Conservation (phyloP, 2,329 filamentous ascomycete genomes). For the Ramichloridium luteum region DNA sequence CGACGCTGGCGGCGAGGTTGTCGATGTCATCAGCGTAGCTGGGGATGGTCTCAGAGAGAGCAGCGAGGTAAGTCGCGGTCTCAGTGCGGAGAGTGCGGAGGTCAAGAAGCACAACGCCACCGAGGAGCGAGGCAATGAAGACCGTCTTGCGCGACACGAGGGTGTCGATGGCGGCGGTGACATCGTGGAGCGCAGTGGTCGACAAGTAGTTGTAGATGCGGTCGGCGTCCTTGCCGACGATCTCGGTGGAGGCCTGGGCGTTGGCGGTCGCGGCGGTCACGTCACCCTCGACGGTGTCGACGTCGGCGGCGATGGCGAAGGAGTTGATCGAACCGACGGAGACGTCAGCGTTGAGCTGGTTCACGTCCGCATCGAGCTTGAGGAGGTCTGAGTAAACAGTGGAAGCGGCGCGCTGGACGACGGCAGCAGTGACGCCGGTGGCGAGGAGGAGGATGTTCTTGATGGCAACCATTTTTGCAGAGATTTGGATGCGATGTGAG, state of each 20-base stretch:
- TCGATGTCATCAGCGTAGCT: not conserved
- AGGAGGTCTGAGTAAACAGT: not conserved
- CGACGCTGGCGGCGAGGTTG: not conserved
- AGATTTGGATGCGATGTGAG: no score
- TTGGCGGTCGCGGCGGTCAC: not conserved
- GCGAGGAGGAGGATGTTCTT: slow-evolving; percentile 1
- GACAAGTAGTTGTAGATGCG: not conserved
- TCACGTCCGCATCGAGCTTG: not conserved
- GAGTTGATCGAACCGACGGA: not conserved
- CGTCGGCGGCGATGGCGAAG: not conserved
- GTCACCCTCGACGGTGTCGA: not conserved
- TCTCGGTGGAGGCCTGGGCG: not conserved
- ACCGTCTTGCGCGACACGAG: not conserved
- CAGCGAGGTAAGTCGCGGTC: not conserved
- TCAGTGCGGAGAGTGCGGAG: not conserved
- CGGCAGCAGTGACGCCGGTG: slow-evolving; percentile 1
- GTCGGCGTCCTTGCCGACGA: not conserved
- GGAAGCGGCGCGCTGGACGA: not conserved
- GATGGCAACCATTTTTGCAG: slow-evolving; percentile 3
- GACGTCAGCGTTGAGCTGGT: not conserved
- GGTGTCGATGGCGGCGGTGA: not conserved
- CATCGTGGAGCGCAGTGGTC: not conserved
- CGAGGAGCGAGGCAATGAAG: not conserved
- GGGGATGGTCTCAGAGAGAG: not conserved
- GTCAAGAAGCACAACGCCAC: not conserved